Percentiles rank a stretch among this genome's conserved stretches.
These are phyloP conservation scores for Sicyos edulis DNA, from an alignment of 306 rosid species.

Conservation along the genomic window DNA sequence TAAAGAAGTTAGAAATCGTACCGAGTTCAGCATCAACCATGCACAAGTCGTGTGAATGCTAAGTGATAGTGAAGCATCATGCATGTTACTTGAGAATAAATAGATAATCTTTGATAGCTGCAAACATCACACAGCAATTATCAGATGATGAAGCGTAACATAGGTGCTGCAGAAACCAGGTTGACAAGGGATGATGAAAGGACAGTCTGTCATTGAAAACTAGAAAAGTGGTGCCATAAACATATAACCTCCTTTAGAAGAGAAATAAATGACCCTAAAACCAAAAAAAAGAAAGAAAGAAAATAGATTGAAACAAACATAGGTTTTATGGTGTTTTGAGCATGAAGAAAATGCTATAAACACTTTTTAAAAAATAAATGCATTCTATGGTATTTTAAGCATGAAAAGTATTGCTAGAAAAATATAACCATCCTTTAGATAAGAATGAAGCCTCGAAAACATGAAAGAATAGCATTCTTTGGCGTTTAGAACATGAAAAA, in stretches of 20 bases:
- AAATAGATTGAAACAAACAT: not conserved
- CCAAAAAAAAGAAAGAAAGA: not conserved
- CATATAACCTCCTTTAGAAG: not conserved
- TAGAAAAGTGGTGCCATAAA: not conserved
- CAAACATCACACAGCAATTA: constrained; percentile 28
- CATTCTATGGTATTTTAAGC: too few relatives aligned
- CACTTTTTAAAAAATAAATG: not conserved
- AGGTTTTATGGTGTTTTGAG: not conserved
- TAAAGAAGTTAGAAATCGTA: constrained; percentile 40
- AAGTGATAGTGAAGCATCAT: constrained; percentile 87
- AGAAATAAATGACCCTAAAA: not conserved
- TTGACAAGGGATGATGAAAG: not conserved
- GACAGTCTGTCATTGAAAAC: not conserved
- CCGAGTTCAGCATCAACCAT: constrained; percentile 97
- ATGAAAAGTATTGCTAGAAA: too few relatives aligned
- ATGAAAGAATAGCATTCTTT: too few relatives aligned
- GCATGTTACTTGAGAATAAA: constrained; percentile 98
- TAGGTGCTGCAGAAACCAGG: constrained; percentile 15
- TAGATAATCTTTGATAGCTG: constrained; percentile 94
- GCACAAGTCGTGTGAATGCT: constrained; percentile 99
- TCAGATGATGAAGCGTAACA: constrained; percentile 24
- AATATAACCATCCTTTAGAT: too few relatives aligned
- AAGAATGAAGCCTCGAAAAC: too few relatives aligned
- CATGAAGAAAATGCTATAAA: not conserved
- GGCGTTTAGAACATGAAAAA: not conserved